Base-by-base conservation (phyloP, 805 yeast genomes). In the Yueomyces sp. region DNA sequence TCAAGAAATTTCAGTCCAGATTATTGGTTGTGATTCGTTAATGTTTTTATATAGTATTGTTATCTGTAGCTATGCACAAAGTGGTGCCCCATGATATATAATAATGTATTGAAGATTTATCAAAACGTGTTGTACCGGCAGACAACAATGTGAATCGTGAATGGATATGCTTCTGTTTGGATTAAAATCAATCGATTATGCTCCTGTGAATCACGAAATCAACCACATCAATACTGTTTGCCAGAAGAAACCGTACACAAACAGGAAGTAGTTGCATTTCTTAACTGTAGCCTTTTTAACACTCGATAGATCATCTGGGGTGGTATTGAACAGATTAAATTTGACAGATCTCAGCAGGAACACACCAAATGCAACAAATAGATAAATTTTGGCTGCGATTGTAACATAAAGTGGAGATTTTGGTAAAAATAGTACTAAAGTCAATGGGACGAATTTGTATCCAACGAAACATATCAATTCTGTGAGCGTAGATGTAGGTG, bases 401-500 rank as follows among this genome's bases (percentile, higher is more conserved):
- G 68, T 52, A 28, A 69, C 42, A 46, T 45, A 62, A 29, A 65
- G 63, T 38, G 68, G 65, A 40, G 71, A 55, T 49, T 69, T 70
- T 49, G 76, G 79, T 51, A 74, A 58, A 38, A 79, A 57, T 52
- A 81, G 63, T 42, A 76, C 66, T n/a, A 73, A 59, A 19, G 80
- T 72, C 48, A 82, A 70, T 6, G 95, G 85, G 37, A 94, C 86
- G 58, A 86, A 94, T 62, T 92, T 92, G 70, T 92, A 94, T 36
- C 97, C 96, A 42, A 88, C 80, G 64, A 85, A 92, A 47, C 95
- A 81, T 7, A 85, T 73, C 47, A 92, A 67, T 60, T 92, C 99
- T 72, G 88, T 79, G 37, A 85, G 60, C 52, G 79, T 83, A 19
- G 62, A 52, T 4, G 55, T 52, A 2, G 60, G 52, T 7, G 60